These are phyloP conservation scores for Macrophomina pseudophaseolina DNA, from an alignment of 2,329 filamentous ascomycete species.

Conservation along the genomic window DNA sequence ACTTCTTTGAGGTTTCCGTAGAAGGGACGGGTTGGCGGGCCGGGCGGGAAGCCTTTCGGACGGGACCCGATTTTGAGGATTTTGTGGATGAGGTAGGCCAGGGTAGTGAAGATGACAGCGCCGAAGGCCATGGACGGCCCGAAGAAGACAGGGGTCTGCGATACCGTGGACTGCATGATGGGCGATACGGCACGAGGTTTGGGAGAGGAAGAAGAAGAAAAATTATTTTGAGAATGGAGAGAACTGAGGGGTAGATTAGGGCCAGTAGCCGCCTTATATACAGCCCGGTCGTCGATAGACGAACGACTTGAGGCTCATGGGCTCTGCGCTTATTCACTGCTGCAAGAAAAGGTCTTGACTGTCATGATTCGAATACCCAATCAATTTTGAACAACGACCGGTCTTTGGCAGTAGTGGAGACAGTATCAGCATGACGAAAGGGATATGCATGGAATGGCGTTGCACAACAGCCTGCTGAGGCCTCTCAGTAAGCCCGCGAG, in stretches of 20 bases:
- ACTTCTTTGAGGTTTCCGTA: conserved; percentile 58
- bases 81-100: background rate
- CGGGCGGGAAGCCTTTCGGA: conserved; percentile 51
- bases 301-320: no score
- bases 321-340: no score
- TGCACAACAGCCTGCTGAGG: background rate
- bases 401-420: no score
- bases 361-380: no score
- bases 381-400: no score
- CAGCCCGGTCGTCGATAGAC: no score
- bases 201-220: no score
- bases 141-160: background rate
- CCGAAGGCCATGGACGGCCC: background rate
- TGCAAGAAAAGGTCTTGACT: no score
- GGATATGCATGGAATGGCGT: background rate
- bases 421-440: no score
- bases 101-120: background rate
- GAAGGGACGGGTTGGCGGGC: conserved; percentile 57
- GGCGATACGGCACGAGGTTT: background rate
- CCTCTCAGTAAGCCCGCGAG: background rate
- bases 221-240: no score
- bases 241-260: no score
- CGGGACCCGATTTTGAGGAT: conserved; percentile 30
- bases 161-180: background rate
- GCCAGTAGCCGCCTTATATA: no score